Conservation (phyloP, 148 eudicot species). For the Cornus florida region DNA sequence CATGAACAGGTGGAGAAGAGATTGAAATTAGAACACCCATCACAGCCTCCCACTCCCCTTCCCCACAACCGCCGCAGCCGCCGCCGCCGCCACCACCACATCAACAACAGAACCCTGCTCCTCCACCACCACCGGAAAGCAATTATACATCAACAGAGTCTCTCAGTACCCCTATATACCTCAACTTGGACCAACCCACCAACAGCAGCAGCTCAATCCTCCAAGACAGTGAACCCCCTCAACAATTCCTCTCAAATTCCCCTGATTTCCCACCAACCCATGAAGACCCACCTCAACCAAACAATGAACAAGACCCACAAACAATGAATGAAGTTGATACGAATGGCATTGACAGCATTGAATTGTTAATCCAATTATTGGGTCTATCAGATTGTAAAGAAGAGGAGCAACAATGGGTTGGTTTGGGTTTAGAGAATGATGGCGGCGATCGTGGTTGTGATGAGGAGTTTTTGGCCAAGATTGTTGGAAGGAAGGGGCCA, state of each 20-base stretch:
- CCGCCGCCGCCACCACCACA: conserved; percentile 1
- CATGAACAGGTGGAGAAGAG: conserved; percentile 68
- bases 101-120: not conserved
- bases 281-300: conserved; percentile 33
- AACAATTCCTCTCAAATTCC: conserved; percentile 57
- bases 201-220: conserved; percentile 21
- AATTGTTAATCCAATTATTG: conserved; percentile 54
- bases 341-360: conserved; percentile 46
- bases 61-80: conserved; percentile 25
- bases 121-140: conserved; percentile 13
- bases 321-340: conserved; percentile 1
- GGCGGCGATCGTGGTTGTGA: conserved; percentile 36
- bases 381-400: conserved; percentile 42
- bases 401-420: not conserved
- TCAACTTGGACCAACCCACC: conserved; percentile 35
- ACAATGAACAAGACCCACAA: conserved; percentile 20
- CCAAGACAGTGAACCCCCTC: conserved; percentile 58
- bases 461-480: conserved; percentile 60
- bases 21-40: conserved; percentile 53
- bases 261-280: conserved; percentile 41
- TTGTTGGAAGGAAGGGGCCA: conserved; percentile 76
- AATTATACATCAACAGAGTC: conserved; percentile 32
- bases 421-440: conserved; percentile 3
- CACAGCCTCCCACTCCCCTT: conserved; percentile 10
- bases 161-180: conserved; percentile 57